Evolutionary conservation across 148 eudicot genomes (phyloP).

Genomic region (Camellia lanceoleosa): DNA sequence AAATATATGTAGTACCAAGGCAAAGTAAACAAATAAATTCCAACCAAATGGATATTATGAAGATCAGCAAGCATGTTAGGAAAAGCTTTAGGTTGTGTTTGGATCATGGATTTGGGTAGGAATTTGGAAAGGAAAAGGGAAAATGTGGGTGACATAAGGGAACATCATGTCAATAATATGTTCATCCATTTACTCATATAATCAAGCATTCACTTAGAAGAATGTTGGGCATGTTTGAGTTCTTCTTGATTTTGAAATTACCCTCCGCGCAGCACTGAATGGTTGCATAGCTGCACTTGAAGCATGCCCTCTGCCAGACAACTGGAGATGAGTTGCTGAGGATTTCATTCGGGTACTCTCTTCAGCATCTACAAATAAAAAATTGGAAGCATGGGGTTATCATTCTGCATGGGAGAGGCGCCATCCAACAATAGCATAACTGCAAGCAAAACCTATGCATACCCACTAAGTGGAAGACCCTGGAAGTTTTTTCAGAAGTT

Average conservation of each 20-base stretch:
- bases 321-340: slow-evolving; percentile 38
- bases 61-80: slow-evolving; percentile 12
- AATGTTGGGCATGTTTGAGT: slow-evolving; percentile 11
- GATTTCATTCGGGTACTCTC: slow-evolving; percentile 40
- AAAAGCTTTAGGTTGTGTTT: not conserved
- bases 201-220: not conserved
- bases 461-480: slow-evolving; percentile 62
- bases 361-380: slow-evolving; percentile 42
- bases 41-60: not conserved
- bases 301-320: slow-evolving; percentile 37
- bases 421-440: slow-evolving; percentile 13
- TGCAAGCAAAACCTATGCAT: slow-evolving; percentile 18
- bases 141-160: not conserved
- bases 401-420: slow-evolving; percentile 1
- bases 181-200: not conserved
- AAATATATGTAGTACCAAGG: not conserved
- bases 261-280: slow-evolving; percentile 47
- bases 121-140: no score
- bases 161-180: not conserved
- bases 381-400: slow-evolving; percentile 8
- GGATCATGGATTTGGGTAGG: no score
- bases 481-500: slow-evolving; percentile 40
- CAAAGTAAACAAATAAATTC: no score
- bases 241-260: slow-evolving; percentile 31
- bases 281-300: slow-evolving; percentile 51